Percentiles rank a stretch among this genome's conserved stretches.
Conservation (phyloP, 805 yeast species). For the Wickerhamomyces ciferrii region DNA sequence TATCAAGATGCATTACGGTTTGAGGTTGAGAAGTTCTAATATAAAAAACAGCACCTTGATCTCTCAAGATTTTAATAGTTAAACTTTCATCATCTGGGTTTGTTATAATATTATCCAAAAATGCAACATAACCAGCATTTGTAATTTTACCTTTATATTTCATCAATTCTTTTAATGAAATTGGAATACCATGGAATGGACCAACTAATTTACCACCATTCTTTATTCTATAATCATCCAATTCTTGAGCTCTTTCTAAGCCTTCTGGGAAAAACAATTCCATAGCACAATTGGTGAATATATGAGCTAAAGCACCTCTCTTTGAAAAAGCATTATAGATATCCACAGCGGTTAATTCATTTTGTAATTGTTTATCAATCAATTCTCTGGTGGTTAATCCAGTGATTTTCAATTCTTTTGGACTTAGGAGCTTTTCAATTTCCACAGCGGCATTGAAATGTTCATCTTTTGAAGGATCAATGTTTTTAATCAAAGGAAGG, state of each 20-base stretch:
- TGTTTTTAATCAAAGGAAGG: constrained; percentile 6
- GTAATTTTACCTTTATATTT: constrained; percentile 50
- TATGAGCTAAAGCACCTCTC: constrained; percentile 53
- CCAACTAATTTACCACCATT: constrained; percentile 49
- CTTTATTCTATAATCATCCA: constrained; percentile 40
- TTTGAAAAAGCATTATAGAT: constrained; percentile 51
- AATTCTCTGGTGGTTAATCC: constrained; percentile 11
- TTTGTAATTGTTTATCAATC: constrained; percentile 16
- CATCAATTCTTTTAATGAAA: constrained; percentile 64
- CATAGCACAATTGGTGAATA: constrained; percentile 34
- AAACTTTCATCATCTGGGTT: constrained; percentile 40
- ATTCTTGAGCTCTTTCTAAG: constrained; percentile 45
- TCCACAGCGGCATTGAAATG: constrained; percentile 19
- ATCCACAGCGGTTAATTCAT: constrained; percentile 32
- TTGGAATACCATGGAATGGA: constrained; percentile 66
- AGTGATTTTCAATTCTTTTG: constrained; percentile 16
- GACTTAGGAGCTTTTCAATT: constrained; percentile 8
- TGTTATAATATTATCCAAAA: constrained; percentile 33
- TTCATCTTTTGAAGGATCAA: constrained; percentile 12
- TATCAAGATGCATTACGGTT: constrained; percentile 64
- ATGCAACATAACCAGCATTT: constrained; percentile 55
- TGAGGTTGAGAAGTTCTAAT: constrained; percentile 68
- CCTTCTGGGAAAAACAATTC: constrained; percentile 52
- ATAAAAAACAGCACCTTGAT: constrained; percentile 46
- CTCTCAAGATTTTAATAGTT: constrained; percentile 36